These are phyloP conservation scores for Blepharisma undulans DNA, from an alignment of 169 alveolate genomes.

Conservation along the genomic window DNA sequence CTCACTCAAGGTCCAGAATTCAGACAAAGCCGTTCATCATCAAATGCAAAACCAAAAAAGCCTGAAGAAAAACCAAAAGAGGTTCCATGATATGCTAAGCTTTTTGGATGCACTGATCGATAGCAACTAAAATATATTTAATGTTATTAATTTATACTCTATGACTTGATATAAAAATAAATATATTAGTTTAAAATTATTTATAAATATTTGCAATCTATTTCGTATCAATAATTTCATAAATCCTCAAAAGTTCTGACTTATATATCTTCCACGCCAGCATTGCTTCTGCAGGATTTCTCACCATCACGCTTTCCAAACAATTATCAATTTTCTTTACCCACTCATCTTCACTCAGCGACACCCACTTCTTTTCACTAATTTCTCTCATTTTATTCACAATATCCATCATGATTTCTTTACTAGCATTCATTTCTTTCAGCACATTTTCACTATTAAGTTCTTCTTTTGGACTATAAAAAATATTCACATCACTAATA, in stretches of 20 bases:
- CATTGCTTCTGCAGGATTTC: neutral
- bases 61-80: neutral
- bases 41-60: neutral
- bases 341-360: neutral
- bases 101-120: neutral
- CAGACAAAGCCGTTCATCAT: neutral
- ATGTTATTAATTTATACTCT: too few species aligned
- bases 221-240: neutral
- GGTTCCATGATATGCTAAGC: neutral
- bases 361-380: neutral
- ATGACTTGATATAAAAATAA: too few species aligned
- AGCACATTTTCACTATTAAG: neutral
- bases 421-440: neutral
- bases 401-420: neutral
- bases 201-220: too few species aligned
- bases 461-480: neutral
- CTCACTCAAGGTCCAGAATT: neutral
- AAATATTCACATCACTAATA: neutral
- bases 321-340: neutral
- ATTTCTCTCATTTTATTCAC: neutral
- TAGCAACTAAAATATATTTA: neutral
- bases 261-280: neutral
- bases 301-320: neutral
- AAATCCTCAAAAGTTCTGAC: neutral
- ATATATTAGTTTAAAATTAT: neutral